Evolutionary conservation across 768 basidiomycete species (phyloP).

Genomic region (Porphyrellus cyaneotinctus): DNA sequence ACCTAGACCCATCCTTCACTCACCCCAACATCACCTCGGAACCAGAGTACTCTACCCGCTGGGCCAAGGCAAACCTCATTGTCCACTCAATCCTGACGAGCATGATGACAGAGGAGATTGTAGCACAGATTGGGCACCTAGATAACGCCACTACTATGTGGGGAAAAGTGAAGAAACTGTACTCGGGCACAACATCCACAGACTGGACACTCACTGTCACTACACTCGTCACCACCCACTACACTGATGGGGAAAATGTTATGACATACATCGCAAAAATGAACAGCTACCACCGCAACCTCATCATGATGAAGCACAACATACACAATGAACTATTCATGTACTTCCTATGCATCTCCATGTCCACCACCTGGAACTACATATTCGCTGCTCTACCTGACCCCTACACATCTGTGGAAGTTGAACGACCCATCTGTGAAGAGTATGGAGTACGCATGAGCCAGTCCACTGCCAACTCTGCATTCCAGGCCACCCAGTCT

Average conservation of each 20-base stretch:
- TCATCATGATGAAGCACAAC: slow-evolving; percentile 8
- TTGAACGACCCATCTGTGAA: slow-evolving; percentile 2
- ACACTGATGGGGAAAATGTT: slow-evolving; percentile 6
- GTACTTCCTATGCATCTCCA: slow-evolving; percentile 18
- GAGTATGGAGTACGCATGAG: neutral
- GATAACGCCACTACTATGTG: too few relatives aligned
- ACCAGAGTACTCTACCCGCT: too few relatives aligned
- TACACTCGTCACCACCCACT: slow-evolving; percentile 1
- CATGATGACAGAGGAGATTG: neutral
- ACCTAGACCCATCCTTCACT: too few relatives aligned
- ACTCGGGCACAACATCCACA: too few relatives aligned
- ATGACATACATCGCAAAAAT: slow-evolving; percentile 11
- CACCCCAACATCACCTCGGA: too few relatives aligned
- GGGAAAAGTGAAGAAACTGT: too few relatives aligned
- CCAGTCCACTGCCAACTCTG: neutral
- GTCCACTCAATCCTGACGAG: too few relatives aligned
- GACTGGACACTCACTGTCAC: slow-evolving; percentile 10
- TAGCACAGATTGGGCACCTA: slow-evolving; percentile 1
- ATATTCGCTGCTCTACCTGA: slow-evolving; percentile 10
- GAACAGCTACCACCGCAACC: slow-evolving; percentile 6
- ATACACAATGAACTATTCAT: slow-evolving; percentile 11
- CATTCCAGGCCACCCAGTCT: neutral
- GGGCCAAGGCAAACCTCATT: too few relatives aligned
- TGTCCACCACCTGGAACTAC: slow-evolving; percentile 13
- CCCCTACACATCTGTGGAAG: slow-evolving; percentile 8